Evolutionary conservation across 148 eudicot species (phyloP).

Genomic region (Gaultheria prostrata): DNA sequence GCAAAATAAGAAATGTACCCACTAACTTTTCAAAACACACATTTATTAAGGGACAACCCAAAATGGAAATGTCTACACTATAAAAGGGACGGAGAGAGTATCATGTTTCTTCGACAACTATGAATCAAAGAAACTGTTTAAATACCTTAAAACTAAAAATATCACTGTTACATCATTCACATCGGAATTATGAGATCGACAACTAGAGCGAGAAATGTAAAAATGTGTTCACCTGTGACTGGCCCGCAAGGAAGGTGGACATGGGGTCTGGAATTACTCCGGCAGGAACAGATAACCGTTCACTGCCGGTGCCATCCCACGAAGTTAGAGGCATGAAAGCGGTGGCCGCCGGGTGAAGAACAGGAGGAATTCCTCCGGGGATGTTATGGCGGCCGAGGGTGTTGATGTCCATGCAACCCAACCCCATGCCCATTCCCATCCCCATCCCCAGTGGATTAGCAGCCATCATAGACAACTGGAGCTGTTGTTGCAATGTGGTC

Average conservation of each 20-base stretch:
- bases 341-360: conserved; percentile 33
- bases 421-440: conserved; percentile 50
- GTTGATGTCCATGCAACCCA: conserved; percentile 50
- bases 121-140: too few species aligned
- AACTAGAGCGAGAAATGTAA: not conserved
- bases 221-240: conserved; percentile 39
- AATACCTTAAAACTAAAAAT: too few species aligned
- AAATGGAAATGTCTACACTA: too few species aligned
- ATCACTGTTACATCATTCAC: too few species aligned
- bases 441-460: conserved; percentile 38
- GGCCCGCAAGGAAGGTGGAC: conserved; percentile 54
- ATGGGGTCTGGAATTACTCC: conserved; percentile 44
- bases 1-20: too few species aligned
- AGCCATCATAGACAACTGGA: conserved; percentile 78
- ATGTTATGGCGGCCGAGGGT: conserved; percentile 34
- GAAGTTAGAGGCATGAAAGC: conserved; percentile 41
- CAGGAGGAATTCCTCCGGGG: conserved; percentile 25
- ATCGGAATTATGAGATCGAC: too few species aligned
- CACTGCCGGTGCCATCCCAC: conserved; percentile 42
- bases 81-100: too few species aligned
- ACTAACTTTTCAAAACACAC: too few species aligned
- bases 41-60: too few species aligned
- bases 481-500: conserved; percentile 61
- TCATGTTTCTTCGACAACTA: too few species aligned
- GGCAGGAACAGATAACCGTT: conserved; percentile 20